Evolutionary conservation across 129 eudicot species (phyloP).

Genomic region (Gnaphalium uliginosum): DNA sequence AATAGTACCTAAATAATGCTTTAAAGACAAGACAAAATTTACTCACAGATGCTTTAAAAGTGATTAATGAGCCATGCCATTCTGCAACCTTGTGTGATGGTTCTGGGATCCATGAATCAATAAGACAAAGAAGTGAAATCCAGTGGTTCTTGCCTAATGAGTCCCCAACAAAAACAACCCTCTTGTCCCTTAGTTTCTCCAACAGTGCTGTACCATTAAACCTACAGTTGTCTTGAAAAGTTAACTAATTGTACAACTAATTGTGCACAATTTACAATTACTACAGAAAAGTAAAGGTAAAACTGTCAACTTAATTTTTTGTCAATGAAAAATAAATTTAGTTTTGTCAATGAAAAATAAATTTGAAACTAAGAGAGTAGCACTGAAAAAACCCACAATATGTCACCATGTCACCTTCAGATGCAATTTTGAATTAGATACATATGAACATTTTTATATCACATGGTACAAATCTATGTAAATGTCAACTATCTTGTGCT

Average conservation of each 20-base stretch:
- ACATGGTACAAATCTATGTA: not conserved
- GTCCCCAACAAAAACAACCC: slow-evolving; percentile 71
- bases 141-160: slow-evolving; percentile 70
- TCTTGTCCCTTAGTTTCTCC: slow-evolving; percentile 62
- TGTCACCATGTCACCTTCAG: not conserved
- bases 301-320: too few relatives aligned
- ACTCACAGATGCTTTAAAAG: slow-evolving; percentile 58
- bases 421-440: not conserved
- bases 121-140: slow-evolving; percentile 63
- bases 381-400: too few relatives aligned
- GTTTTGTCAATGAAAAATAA: too few relatives aligned
- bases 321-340: too few relatives aligned
- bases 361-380: too few relatives aligned
- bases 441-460: not conserved
- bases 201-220: slow-evolving; percentile 61
- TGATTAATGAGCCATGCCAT: slow-evolving; percentile 54
- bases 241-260: not conserved
- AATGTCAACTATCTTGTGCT: not conserved
- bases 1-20: not conserved
- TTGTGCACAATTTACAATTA: slow-evolving; percentile 16
- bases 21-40: not conserved
- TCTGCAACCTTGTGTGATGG: slow-evolving; percentile 40
- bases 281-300: too few relatives aligned
- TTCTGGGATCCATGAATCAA: slow-evolving; percentile 43
- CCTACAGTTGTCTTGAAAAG: slow-evolving; percentile 32